Conservation (phyloP, 23 red algal species). For the Cyanidiococcus yangmingshanensis region DNA sequence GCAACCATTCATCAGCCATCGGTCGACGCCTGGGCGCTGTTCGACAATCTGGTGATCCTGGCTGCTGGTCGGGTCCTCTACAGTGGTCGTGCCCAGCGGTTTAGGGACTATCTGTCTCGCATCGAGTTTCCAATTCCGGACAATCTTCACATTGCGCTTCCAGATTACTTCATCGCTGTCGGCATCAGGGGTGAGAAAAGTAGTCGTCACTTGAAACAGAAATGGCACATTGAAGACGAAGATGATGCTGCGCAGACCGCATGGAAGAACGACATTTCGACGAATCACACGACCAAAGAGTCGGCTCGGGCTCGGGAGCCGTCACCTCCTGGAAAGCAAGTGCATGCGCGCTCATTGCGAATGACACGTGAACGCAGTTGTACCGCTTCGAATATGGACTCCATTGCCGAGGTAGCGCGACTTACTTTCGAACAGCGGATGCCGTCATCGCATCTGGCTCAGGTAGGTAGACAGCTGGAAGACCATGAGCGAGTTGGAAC, state of each 20-base stretch:
- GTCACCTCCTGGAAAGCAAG: too few relatives aligned
- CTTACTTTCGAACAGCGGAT: neutral
- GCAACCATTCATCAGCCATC: conserved; percentile 48
- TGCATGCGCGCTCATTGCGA: neutral
- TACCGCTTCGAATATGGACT: conserved; percentile 9
- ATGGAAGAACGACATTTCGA: neutral
- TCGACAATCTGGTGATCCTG: conserved; percentile 37
- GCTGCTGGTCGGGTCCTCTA: conserved; percentile 15
- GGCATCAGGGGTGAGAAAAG: conserved; percentile 8
- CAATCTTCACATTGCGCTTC: conserved; percentile 3
- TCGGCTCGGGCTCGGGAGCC: neutral
- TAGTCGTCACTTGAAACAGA: neutral
- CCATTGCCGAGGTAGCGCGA: conserved; percentile 4
- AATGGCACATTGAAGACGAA: neutral
- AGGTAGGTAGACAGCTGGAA: neutral
- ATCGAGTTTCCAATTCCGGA: neutral
- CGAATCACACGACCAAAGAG: neutral
- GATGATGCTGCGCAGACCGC: neutral
- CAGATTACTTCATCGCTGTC: conserved; percentile 11
- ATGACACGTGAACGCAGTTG: conserved; percentile 19
- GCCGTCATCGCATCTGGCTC: neutral
- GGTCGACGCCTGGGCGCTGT: conserved; percentile 26
- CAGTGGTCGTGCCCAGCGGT: neutral
- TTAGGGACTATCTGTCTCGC: neutral
- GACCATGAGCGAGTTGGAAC: neutral